Evolutionary conservation across 2,329 filamentous ascomycete species (phyloP).

Genomic region (Penicillium sp.): DNA sequence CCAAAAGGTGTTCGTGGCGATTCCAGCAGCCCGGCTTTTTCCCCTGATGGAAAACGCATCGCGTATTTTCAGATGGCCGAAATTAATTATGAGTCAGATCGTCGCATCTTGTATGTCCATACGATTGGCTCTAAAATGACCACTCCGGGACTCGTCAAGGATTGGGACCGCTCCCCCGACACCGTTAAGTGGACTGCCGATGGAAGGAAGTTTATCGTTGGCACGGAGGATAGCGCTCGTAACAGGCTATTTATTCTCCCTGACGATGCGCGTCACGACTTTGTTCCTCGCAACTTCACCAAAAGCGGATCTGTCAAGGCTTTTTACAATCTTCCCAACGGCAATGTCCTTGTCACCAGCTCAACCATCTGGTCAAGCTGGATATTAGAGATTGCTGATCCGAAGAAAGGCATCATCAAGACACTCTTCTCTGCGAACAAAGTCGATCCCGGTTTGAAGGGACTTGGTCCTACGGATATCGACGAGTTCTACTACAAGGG

Average conservation of each 20-base stretch:
- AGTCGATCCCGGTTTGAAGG: conserved; percentile 36
- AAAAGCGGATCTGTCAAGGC: conserved; percentile 28
- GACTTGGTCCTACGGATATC: conserved; percentile 31
- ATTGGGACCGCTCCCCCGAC: conserved; percentile 51
- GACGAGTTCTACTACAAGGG: conserved; percentile 37
- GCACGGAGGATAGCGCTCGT: conserved; percentile 64
- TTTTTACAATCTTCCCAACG: conserved; percentile 28
- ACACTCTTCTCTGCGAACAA: conserved; percentile 36
- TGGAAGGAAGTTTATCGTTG: conserved; percentile 61
- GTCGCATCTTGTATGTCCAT: conserved; percentile 46
- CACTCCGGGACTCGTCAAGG: conserved; percentile 35
- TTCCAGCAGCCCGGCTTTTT: conserved; percentile 64
- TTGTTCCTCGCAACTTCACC: conserved; percentile 35
- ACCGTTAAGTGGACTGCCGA: conserved; percentile 49
- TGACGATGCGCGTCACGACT: conserved; percentile 28
- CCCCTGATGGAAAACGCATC: conserved; percentile 62
- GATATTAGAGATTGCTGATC: conserved; percentile 32
- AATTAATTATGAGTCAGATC: conserved; percentile 75
- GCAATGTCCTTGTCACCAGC: conserved; percentile 31
- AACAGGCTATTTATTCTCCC: conserved; percentile 38
- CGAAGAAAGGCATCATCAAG: conserved; percentile 23
- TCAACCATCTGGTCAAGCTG: conserved; percentile 35
- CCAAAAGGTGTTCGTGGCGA: conserved; percentile 54
- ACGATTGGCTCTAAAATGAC: conserved; percentile 31
- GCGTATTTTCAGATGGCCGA: conserved; percentile 75